Conservation (phyloP, 495 filamentous ascomycete species). For the Xylaria grammica region DNA sequence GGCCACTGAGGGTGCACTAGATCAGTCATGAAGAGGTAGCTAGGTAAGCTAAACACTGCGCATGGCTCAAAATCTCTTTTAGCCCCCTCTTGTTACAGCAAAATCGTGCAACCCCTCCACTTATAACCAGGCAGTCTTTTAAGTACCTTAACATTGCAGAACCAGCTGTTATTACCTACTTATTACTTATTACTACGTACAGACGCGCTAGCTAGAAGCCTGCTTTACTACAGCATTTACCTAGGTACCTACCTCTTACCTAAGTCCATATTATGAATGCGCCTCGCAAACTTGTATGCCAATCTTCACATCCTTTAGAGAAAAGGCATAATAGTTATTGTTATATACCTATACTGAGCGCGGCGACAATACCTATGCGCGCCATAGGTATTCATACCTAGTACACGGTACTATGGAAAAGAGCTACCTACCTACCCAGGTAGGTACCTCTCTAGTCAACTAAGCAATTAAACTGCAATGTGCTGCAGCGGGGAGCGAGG, state of each 20-base stretch:
- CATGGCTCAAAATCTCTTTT: slow-evolving; percentile 5
- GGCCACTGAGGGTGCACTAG: slow-evolving; percentile 28
- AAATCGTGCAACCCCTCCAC: neutral
- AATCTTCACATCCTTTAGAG: no score
- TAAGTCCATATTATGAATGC: no score
- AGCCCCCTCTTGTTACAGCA: neutral
- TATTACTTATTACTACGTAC: slow-evolving; percentile 3
- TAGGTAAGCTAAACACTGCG: neutral
- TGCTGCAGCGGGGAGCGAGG: no score
- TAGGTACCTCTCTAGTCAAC: neutral
- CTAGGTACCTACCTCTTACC: no score
- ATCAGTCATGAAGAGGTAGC: slow-evolving; percentile 25
- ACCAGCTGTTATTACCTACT: no score
- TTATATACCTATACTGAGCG: no score
- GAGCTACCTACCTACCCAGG: neutral
- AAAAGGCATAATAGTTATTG: no score
- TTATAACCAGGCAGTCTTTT: neutral
- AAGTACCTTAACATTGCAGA: neutral
- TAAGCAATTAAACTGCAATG: neutral
- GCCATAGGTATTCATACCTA: no score
- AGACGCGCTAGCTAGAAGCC: no score
- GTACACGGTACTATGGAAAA: no score
- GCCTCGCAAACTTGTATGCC: no score
- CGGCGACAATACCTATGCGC: no score
- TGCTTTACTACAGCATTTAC: neutral